Conservation (phyloP, 805 yeast genomes). For the Priceomyces fermenticarens region DNA sequence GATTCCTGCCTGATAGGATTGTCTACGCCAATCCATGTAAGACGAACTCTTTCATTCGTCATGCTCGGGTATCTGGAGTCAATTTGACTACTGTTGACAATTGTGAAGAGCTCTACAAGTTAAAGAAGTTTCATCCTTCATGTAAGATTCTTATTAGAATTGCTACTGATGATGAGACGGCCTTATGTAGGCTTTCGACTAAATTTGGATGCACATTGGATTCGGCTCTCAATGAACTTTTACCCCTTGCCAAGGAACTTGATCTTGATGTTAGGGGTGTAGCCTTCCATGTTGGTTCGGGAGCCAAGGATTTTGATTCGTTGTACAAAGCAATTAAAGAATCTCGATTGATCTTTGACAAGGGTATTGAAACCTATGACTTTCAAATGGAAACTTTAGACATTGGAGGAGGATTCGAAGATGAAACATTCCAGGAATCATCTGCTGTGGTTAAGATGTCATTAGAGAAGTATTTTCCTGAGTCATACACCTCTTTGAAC, state of each 20-base stretch:
- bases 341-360: conserved; percentile 64
- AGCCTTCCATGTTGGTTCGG: conserved; percentile 95
- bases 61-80: conserved; percentile 57
- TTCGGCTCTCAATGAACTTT: conserved; percentile 49
- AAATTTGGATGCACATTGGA: conserved; percentile 81
- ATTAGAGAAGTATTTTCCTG: conserved; percentile 60
- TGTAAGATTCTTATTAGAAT: conserved; percentile 75
- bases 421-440: conserved; percentile 56
- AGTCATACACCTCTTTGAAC: conserved; percentile 18
- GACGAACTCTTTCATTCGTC: conserved; percentile 75
- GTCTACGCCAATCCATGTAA: conserved; percentile 95
- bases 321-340: conserved; percentile 70
- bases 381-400: conserved; percentile 59
- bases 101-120: conserved; percentile 75
- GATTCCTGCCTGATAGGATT: conserved; percentile 63
- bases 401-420: conserved; percentile 91
- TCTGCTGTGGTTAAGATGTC: conserved; percentile 55
- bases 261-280: conserved; percentile 74
- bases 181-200: conserved; percentile 81
- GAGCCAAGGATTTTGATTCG: conserved; percentile 71
- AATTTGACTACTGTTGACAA: conserved; percentile 87
- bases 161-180: conserved; percentile 83
- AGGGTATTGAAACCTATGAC: conserved; percentile 33
- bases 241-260: conserved; percentile 59
- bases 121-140: conserved; percentile 63